Base-by-base conservation (phyloP, 768 basidiomycete species). In the Ephemerocybe angulata region DNA sequence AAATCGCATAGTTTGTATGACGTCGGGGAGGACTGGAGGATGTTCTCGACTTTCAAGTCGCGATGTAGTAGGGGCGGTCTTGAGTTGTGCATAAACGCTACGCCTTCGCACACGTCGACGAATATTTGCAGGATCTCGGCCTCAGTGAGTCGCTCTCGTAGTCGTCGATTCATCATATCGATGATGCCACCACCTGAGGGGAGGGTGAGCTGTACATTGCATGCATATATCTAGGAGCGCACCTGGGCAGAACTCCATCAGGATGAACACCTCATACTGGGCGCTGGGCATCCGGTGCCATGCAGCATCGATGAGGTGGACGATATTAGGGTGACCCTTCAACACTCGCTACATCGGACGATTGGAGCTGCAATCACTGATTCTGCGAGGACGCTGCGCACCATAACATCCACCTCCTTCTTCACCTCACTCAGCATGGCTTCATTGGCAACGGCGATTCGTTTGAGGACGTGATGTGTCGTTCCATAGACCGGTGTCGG, bases 371-470 rank as follows among this genome's bases (percentile, higher is more conserved):
- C 62, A 71, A 49, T 68, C 56, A 65, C 50, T 40, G 43, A 42
- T 38, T 21, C 43, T 42, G 48, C 57, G 33, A 44, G 59, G 17
- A 52, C 43, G 37, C 55, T 49, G 64, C 80, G 63, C 65, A 98
- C 97, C 97, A 99, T 99, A 60, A 98, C 91, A 65, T 98, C 94
- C 42, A 99, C 97, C 71, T 99, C 97, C 72, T 89, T 93, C 78
- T 92, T 90, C 40, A 98, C 96, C 63, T 97, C 95, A 12, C 85
- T 82, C 53, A 98, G 83, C 80, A 95, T 91, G 31, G 80, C 74
- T 67, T 98, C 92, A 67, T 87, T 91, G 24, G 90, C 80, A 42
- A 98, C 94, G 21, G 91, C 94, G 57, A 99, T 94, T 44, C 95
- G 85, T 72, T 99, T 99, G 60, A 99, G 83, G 62, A 98, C 97